Percentiles rank a stretch among this genome's conserved stretches.
Conservation (phyloP, 106 monocot species). For the Allium sativum region DNA sequence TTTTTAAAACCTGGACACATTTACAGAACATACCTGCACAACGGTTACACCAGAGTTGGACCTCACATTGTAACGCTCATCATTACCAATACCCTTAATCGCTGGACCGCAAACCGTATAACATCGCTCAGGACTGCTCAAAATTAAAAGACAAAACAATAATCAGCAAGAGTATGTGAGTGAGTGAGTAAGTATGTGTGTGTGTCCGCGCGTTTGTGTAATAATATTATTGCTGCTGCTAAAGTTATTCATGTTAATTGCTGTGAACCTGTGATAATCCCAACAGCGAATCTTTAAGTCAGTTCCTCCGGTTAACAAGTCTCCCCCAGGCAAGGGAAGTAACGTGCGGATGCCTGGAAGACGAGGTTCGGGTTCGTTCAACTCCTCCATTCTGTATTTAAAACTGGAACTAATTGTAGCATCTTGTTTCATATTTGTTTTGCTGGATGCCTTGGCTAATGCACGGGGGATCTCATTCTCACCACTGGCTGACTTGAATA, state of each 20-base stretch:
- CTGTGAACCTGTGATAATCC: constrained; percentile 68
- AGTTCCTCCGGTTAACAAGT: constrained; percentile 76
- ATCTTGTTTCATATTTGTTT: constrained; percentile 39
- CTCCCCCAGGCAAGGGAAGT: constrained; percentile 81
- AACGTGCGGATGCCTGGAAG: constrained; percentile 67
- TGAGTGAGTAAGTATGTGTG: too few relatives aligned
- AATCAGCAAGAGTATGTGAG: not conserved
- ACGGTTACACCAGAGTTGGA: constrained; percentile 74
- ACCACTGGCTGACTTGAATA: constrained; percentile 47
- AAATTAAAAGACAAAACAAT: not conserved
- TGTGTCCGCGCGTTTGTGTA: not conserved
- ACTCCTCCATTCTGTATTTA: constrained; percentile 70
- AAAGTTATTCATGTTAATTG: not conserved
- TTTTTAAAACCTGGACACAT: not conserved
- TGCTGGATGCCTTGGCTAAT: constrained; percentile 40
- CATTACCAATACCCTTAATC: constrained; percentile 45
- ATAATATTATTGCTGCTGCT: not conserved
- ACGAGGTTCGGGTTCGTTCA: constrained; percentile 63
- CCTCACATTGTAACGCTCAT: constrained; percentile 58
- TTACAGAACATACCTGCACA: constrained; percentile 64
- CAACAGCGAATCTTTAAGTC: constrained; percentile 87
- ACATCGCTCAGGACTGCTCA: constrained; percentile 62
- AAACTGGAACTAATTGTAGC: constrained; percentile 30
- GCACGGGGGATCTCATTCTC: constrained; percentile 59
- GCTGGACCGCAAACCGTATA: constrained; percentile 77